Percentiles rank a stretch among this genome's conserved stretches.
These are phyloP conservation scores for Colletotrichum sp. DNA, from an alignment of 2,329 filamentous ascomycete genomes.

Conservation along the genomic window DNA sequence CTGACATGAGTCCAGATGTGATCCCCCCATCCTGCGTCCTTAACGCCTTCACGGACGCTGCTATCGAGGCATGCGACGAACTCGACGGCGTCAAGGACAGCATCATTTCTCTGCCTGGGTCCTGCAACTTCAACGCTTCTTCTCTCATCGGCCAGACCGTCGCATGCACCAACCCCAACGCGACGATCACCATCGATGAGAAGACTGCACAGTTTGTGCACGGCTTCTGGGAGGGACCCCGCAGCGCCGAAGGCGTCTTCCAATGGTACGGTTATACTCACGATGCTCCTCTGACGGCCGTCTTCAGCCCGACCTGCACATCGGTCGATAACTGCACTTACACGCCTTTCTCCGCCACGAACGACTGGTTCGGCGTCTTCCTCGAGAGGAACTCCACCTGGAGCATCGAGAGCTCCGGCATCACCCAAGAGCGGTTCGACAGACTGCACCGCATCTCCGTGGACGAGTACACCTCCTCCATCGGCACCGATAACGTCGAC, in stretches of 20 bases:
- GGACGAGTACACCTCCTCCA: slow-evolving; percentile 22
- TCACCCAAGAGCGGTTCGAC: slow-evolving; percentile 34
- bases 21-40: background rate
- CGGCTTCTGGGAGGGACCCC: background rate
- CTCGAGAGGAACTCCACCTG: slow-evolving; percentile 42
- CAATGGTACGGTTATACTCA: background rate
- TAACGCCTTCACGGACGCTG: slow-evolving; percentile 43
- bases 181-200: background rate
- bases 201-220: background rate
- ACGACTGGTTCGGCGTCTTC: slow-evolving; percentile 29
- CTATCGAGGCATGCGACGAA: slow-evolving; percentile 42
- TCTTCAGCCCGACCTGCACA: background rate
- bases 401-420: slow-evolving; percentile 11
- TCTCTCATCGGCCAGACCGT: slow-evolving; percentile 17
- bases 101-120: slow-evolving; percentile 37
- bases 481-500: slow-evolving; percentile 32
- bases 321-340: background rate
- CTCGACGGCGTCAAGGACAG: slow-evolving; percentile 52
- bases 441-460: slow-evolving; percentile 2
- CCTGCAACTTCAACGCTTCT: background rate
- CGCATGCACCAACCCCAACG: slow-evolving; percentile 21
- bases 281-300: background rate
- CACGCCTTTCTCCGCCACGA: background rate
- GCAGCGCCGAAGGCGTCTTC: background rate
- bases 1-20: background rate